Evolutionary conservation across 2,329 filamentous ascomycete species (phyloP).

Genomic region (Fusarium goolgardi): DNA sequence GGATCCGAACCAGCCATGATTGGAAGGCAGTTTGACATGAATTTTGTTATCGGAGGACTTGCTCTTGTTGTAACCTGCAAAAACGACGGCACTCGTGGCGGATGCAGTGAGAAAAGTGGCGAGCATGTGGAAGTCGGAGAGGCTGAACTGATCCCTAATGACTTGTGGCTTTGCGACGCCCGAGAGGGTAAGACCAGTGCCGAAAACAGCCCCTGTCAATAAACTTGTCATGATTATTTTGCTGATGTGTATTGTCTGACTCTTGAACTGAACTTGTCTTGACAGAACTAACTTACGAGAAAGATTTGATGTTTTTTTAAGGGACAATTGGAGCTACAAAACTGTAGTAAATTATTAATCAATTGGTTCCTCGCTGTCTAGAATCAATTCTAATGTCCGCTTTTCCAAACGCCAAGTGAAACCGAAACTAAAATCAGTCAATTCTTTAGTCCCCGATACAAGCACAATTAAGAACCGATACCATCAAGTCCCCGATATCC

Average conservation of each 20-base stretch:
- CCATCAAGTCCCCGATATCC: neutral
- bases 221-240: constrained; percentile 1
- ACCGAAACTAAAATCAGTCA: neutral
- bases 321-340: neutral
- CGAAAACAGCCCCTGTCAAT: constrained; percentile 15
- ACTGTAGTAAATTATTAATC: neutral
- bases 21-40: constrained; percentile 1
- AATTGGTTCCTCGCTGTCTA: constrained; percentile 15
- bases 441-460: constrained; percentile 17
- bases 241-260: neutral
- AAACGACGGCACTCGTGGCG: constrained; percentile 15
- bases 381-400: neutral
- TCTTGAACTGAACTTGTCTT: neutral
- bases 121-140: constrained; percentile 26
- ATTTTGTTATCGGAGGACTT: neutral
- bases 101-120: constrained; percentile 28
- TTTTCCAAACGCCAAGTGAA: neutral
- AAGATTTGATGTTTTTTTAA: neutral
- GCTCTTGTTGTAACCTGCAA: constrained; percentile 18
- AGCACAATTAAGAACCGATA: neutral
- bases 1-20: constrained; percentile 7
- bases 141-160: constrained; percentile 24
- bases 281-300: neutral
- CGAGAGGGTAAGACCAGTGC: constrained; percentile 20
- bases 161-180: constrained; percentile 18